Conservation (phyloP, 2,329 filamentous ascomycete genomes). For the Orbilia blumenaviensis region DNA sequence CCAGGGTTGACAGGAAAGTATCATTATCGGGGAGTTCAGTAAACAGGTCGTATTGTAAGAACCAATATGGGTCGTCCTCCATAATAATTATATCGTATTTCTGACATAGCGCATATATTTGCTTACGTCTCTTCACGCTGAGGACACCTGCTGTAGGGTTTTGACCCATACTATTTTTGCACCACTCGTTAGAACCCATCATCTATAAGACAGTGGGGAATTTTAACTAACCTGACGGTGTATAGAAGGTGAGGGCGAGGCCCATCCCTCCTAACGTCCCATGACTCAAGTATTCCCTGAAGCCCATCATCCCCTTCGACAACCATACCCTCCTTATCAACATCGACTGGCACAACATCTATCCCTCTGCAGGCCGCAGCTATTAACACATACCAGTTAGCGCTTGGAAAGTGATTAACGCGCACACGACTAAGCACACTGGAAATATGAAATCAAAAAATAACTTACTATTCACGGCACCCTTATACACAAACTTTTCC, state of each 20-base stretch:
- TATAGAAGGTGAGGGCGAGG: constrained; percentile 85
- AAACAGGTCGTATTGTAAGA: constrained; percentile 79
- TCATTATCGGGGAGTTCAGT: constrained; percentile 54
- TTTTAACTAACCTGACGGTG: constrained; percentile 71
- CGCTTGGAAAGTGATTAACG: neutral
- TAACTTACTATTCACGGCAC: constrained; percentile 69
- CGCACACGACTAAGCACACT: neutral
- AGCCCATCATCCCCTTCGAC: constrained; percentile 77
- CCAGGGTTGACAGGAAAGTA: constrained; percentile 57
- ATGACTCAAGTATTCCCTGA: constrained; percentile 79
- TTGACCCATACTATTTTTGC: constrained; percentile 71
- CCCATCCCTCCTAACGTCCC: constrained; percentile 75
- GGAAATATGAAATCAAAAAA: neutral
- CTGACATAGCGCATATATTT: constrained; percentile 81
- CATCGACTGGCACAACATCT: constrained; percentile 76
- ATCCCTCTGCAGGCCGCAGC: constrained; percentile 73
- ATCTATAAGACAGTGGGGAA: neutral
- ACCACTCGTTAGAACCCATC: neutral
- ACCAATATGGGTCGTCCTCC: constrained; percentile 97
- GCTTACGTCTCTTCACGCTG: constrained; percentile 75
- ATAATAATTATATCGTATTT: constrained; percentile 89
- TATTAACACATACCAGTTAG: neutral
- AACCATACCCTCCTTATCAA: constrained; percentile 83
- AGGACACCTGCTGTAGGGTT: constrained; percentile 85
- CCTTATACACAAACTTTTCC: constrained; percentile 84